Evolutionary conservation across 257 asterid species (phyloP).

Genomic region (Osmanthus fragrans): DNA sequence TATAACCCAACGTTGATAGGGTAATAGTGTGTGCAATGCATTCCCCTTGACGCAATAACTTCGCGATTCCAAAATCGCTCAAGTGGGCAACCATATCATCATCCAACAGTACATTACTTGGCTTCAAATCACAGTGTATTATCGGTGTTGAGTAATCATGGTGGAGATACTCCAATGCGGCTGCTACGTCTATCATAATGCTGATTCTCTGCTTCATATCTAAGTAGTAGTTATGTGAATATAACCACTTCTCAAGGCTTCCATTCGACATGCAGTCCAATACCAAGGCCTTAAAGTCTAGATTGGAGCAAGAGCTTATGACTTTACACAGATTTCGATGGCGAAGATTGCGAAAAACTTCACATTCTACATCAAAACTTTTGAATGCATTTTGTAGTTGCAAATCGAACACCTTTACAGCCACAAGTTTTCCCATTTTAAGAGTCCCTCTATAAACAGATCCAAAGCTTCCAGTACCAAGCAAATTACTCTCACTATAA

Average conservation of each 20-base stretch:
- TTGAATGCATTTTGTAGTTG: conserved; percentile 21
- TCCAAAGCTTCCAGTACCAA: conserved; percentile 27
- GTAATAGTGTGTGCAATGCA: conserved; percentile 26
- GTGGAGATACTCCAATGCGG: conserved; percentile 37
- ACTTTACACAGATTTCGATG: conserved; percentile 36
- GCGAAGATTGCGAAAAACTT: conserved; percentile 20
- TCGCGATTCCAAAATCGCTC: conserved; percentile 38
- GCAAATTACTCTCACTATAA: conserved; percentile 24
- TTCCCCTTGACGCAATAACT: not conserved
- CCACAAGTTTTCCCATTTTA: conserved; percentile 1
- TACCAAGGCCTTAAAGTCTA: conserved; percentile 30
- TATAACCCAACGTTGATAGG: conserved; percentile 26
- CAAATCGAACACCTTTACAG: conserved; percentile 28
- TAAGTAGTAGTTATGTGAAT: conserved; percentile 17
- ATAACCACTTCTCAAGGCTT: conserved; percentile 34
- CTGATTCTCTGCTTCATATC: conserved; percentile 25
- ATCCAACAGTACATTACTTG: conserved; percentile 25
- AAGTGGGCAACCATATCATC: conserved; percentile 20
- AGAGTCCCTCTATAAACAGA: conserved; percentile 27
- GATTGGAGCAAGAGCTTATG: conserved; percentile 25
- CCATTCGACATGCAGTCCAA: conserved; percentile 36
- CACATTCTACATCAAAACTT: conserved; percentile 33
- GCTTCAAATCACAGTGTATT: conserved; percentile 39
- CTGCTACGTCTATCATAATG: conserved; percentile 35
- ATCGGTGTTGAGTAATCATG: conserved; percentile 18